Evolutionary conservation across 2,329 filamentous ascomycete genomes (phyloP).

Genomic region (Aureobasidium melanogenum): DNA sequence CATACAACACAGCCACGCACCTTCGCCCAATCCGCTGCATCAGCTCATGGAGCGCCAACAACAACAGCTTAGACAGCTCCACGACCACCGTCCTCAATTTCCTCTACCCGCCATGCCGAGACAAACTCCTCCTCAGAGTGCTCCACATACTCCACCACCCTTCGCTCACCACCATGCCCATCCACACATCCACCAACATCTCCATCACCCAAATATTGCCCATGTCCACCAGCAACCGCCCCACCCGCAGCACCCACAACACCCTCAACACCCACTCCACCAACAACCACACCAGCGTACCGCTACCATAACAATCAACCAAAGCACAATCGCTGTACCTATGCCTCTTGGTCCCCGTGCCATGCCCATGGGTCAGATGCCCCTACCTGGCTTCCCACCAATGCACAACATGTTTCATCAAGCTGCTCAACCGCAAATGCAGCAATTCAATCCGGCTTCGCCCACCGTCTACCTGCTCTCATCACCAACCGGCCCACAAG

Average conservation of each 20-base stretch:
- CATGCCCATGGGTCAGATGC: not conserved
- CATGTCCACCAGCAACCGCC: not conserved
- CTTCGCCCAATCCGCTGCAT: not conserved
- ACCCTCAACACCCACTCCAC: not conserved
- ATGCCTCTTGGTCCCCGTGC: not conserved
- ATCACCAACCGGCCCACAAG: slow-evolving; percentile 36
- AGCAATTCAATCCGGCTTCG: slow-evolving; percentile 16
- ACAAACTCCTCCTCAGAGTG: not conserved
- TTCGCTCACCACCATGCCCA: not conserved
- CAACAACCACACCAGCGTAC: not conserved
- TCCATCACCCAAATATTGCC: not conserved
- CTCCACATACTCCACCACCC: not conserved
- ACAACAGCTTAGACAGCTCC: not conserved
- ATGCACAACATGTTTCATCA: not conserved
- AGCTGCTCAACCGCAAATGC: not conserved
- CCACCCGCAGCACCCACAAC: not conserved
- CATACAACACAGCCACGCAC: not conserved
- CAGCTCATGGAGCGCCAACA: slow-evolving; percentile 1
- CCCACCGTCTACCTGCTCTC: slow-evolving; percentile 32
- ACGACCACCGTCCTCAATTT: not conserved
- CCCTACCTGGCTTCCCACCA: slow-evolving; percentile 1
- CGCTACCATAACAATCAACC: slow-evolving; percentile 3
- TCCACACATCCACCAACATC: not conserved
- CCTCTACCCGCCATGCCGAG: not conserved
- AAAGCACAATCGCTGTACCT: slow-evolving; percentile 4